Evolutionary conservation across 2,329 filamentous ascomycete species (phyloP), one percentile per base, ranked within the genome.

Genomic region (Colletotrichum camelliae): DNA sequence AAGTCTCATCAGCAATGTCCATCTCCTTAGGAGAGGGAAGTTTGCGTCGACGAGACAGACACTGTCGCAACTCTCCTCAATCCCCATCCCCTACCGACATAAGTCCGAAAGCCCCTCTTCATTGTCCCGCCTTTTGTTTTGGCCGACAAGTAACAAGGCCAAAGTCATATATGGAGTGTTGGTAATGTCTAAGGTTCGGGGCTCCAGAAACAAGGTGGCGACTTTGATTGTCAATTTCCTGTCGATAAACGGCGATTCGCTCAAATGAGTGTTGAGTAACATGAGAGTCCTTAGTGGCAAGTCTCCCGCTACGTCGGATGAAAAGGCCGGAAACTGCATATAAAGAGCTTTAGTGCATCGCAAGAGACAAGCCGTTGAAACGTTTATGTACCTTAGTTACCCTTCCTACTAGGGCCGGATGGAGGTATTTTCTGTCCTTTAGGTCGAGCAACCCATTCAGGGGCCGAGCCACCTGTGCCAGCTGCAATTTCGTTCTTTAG

Each of bases 291-390:
- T 13, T 13, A 2, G 43, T 21, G 0, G 43, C 2, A 7, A 1
- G 2, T 52, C 43, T 52, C 43, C 4, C 4, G 43, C 6, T 21
- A 48, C n/a, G 0, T 21, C 5, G n/a, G 21, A n/a, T 48, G 1
- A 4, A n/a, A 12, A 12, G 9, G 12, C 3, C 5, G 9, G 18
- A 48, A n/a, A 5, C 39, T 48, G 39, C 18, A 0, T 21, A 6
- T 10, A n/a, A 48, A 21, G 9, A 21, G 4, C 3, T 12, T 48
- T n/a, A 21, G n/a, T 52, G 21, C 0, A 21, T 13, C 10, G 1
- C 3, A 2, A 21, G 10, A 2, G 2, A n/a, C 6, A 1, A 5
- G 5, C 0, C 15, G 18, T 24, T 7, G 0, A 3, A 9, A 1
- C n/a, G 9, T 21, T 1, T 5, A 2, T 2, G 1, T 43, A 60